Evolutionary conservation across 2,329 filamentous ascomycete genomes (phyloP), one percentile per base, ranked within the genome.

Genomic region (Xylaria arbuscula): DNA sequence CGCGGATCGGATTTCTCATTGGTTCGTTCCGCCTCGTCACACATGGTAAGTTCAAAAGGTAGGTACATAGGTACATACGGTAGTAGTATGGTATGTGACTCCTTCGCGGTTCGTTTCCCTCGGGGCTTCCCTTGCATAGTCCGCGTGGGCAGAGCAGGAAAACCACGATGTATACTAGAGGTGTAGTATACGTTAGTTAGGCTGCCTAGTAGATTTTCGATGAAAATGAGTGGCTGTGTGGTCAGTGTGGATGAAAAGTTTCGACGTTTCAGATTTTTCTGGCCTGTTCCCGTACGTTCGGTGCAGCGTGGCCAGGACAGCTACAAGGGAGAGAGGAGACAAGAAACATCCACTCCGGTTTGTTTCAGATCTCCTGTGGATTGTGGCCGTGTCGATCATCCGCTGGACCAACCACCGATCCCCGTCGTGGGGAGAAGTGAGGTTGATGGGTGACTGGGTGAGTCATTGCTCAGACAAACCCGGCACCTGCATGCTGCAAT

Each of bases 281-380:
- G 45, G 59, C 68, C 68, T 50, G 62, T 56, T 71, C 51, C 69
- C 69, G 67, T 67, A 62, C 55, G 62, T 71, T 71, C 67, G 69
- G 64, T 65, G 69, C 67, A 66, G 67, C 62, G 68, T 66, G 59
- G 66, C n/a, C 57, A 17, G 5, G 10, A 6, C 3, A 22, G 13
- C 9, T 6, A 22, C n/a, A 56, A 51, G 22, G 17, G 1, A 13
- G 32, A 38, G 24, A 57, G 11, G 3, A 45, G 11, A 42, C 19
- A 57, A 45, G 40, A 45, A 42, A 42, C 11, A 42, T 7, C 40
- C 4, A 53, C 10, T 34, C 50, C 54, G 7, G 55, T 57, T 53
- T 63, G 74, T 76, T 76, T 76, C 74, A 76, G 70, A 74, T 76
- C 73, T 45, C 8, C 42, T 55, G 58, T 53, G 60, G 40, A 51